A percentile compares a stretch with the other conserved stretches of the same genome.
These are phyloP conservation scores for Salinomyces thailandicus DNA, from an alignment of 2,329 filamentous ascomycete species.

Conservation along the genomic window DNA sequence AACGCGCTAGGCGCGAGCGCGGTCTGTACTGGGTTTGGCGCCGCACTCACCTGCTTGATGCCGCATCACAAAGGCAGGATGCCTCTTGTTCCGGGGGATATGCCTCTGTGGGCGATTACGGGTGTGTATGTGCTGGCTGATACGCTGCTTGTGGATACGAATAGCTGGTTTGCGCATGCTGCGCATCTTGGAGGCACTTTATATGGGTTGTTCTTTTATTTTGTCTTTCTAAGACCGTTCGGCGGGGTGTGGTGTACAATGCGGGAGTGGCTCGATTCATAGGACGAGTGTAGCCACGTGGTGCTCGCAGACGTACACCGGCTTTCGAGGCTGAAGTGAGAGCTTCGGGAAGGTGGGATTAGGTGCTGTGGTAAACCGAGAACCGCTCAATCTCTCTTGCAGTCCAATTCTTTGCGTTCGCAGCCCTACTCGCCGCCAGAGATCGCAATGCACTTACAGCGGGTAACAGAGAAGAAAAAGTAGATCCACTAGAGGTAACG, in stretches of 20 bases:
- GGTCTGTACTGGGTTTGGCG: constrained; percentile 30
- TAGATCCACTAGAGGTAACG: too few relatives aligned
- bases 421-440: too few relatives aligned
- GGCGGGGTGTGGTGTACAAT: constrained; percentile 14
- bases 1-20: constrained; percentile 31
- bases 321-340: too few relatives aligned
- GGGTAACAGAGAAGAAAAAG: too few relatives aligned
- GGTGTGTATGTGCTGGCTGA: constrained; percentile 30
- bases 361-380: too few relatives aligned
- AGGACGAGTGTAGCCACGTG: too few relatives aligned
- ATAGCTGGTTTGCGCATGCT: constrained; percentile 28
- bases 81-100: constrained; percentile 28
- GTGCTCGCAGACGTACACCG: too few relatives aligned
- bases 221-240: constrained; percentile 15
- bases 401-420: too few relatives aligned
- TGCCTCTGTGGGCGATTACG: constrained; percentile 32
- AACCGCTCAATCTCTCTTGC: too few relatives aligned
- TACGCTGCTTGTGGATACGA: constrained; percentile 25
- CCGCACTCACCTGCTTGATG: constrained; percentile 29
- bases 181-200: constrained; percentile 36
- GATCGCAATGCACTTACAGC: too few relatives aligned
- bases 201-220: constrained; percentile 29
- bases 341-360: too few relatives aligned
- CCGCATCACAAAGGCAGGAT: constrained; percentile 27
- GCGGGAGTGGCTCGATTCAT: too few relatives aligned